These are phyloP conservation scores for Podospora sp. DNA, from an alignment of 495 filamentous ascomycete species.

Conservation along the genomic window DNA sequence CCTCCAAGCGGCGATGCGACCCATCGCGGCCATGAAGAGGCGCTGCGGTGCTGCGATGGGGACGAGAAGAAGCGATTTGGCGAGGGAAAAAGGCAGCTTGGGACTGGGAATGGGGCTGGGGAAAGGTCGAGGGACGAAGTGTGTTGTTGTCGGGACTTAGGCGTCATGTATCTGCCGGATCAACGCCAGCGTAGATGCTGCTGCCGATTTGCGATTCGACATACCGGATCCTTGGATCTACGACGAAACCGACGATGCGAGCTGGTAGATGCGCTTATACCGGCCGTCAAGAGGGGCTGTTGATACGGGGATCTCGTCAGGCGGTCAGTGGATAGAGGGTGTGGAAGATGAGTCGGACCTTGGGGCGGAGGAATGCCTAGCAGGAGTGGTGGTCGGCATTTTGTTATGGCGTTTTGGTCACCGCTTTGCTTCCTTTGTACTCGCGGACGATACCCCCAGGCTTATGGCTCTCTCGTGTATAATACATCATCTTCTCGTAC, in stretches of 20 bases:
- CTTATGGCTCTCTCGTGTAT: too few relatives aligned
- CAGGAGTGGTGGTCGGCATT: not conserved
- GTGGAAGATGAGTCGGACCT: not conserved
- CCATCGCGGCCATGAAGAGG: not conserved
- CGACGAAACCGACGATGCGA: too few relatives aligned
- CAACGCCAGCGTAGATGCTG: too few relatives aligned
- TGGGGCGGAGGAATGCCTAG: not conserved
- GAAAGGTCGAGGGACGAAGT: slow-evolving; percentile 16
- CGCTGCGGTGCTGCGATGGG: not conserved
- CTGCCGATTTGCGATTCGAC: too few relatives aligned
- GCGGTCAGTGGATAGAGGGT: not conserved
- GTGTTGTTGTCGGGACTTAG: slow-evolving; percentile 24
- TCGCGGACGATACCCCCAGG: not conserved
- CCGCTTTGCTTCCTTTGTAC: not conserved
- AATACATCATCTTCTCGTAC: too few relatives aligned
- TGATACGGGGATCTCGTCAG: not conserved
- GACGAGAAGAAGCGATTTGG: not conserved
- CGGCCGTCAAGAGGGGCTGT: not conserved
- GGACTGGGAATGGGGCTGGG: not conserved
- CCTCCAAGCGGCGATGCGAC: not conserved
- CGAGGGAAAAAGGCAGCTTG: not conserved
- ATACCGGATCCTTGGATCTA: too few relatives aligned
- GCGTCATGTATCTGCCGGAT: too few relatives aligned
- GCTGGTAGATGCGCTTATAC: too few relatives aligned
- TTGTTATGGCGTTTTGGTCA: not conserved